Evolutionary conservation across 208 protist species (phyloP).

Genomic region (Trypanosoma mega): DNA sequence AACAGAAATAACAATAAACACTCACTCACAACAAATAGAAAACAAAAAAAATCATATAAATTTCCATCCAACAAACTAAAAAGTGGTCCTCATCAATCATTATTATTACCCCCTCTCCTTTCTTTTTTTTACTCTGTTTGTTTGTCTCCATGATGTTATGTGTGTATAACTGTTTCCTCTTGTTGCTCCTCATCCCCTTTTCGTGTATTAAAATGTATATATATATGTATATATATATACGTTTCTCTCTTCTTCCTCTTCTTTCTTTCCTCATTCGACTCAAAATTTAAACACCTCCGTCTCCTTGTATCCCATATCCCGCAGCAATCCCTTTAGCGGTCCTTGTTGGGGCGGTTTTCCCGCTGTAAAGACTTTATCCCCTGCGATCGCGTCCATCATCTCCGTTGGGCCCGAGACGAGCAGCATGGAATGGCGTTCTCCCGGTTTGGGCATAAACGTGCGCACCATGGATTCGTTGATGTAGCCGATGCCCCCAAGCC

Average conservation of each 20-base stretch:
- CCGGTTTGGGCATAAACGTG: conserved; percentile 78
- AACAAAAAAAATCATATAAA: too few species aligned
- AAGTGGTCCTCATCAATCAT: too few species aligned
- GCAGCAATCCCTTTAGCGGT: conserved; percentile 36
- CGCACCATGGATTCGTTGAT: conserved; percentile 90
- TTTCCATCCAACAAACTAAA: too few species aligned
- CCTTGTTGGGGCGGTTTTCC: conserved; percentile 30
- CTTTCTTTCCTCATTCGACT: too few species aligned
- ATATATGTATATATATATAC: not conserved
- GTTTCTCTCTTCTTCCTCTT: too few species aligned
- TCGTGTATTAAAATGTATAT: not conserved
- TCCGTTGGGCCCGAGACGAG: conserved; percentile 38
- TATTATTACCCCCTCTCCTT: too few species aligned
- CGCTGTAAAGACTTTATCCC: conserved; percentile 32
- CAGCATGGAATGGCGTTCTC: conserved; percentile 25
- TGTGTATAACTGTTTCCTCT: not conserved
- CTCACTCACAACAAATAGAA: too few species aligned
- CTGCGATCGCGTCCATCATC: conserved; percentile 34
- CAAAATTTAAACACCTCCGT: conserved; percentile 59
- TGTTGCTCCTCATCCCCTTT: not conserved
- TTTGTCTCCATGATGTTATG: not conserved
- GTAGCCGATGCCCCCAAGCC: conserved; percentile 86
- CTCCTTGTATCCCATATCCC: conserved; percentile 50
- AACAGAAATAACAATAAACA: too few species aligned
- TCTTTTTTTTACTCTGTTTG: too few species aligned